Evolutionary conservation across 2,329 filamentous ascomycete genomes (phyloP), one percentile per base, ranked within the genome.

Genomic region (Trichoderma oligosporum): DNA sequence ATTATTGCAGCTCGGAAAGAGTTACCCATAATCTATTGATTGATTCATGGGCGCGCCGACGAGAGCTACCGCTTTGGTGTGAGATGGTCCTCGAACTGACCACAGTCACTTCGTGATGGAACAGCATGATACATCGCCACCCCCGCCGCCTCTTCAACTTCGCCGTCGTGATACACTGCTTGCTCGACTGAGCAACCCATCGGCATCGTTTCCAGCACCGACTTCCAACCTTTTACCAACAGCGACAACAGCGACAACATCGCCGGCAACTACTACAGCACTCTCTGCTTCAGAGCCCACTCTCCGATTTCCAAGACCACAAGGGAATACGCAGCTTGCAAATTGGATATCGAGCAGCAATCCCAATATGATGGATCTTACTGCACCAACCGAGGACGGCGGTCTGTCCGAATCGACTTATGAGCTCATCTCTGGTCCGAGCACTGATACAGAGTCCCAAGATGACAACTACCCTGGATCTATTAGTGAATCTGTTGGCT

Each of bases 271-370:
- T 45, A 57, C 58, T 29, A 22, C 61, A 59, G 38, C 24, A n/a
- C 62, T 73, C 29, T 74, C 75, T 27, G 67, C 64, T 35, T 78
- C 80, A 41, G 74, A 78, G 52, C 79, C 80, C 4, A 75, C 74
- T 25, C 74, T 85, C 44, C 78, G 80, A 57, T 84, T 84, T 56
- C 82, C 82, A 56, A 75, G 73, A 41, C 82, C 82, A 0, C 75
- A 78, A 65, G 82, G 80, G 53, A 83, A 78, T 62, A 74, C 75
- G 56, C 73, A 76, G 48, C 78, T 85, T 38, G 81, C 81, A 64
- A 79, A 80, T 74, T 84, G 81, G 81, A 74, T 85, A 47, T 82
- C 80, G 6, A 78, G 76, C 53, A 83, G 81, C 64, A 76, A 80
- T 27, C 80, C 79, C 52, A 77, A 81, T 70, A 82, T 83, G 61